Base-by-base conservation (phyloP, 2,329 filamentous ascomycete genomes). In the Trichoderma sp. region DNA sequence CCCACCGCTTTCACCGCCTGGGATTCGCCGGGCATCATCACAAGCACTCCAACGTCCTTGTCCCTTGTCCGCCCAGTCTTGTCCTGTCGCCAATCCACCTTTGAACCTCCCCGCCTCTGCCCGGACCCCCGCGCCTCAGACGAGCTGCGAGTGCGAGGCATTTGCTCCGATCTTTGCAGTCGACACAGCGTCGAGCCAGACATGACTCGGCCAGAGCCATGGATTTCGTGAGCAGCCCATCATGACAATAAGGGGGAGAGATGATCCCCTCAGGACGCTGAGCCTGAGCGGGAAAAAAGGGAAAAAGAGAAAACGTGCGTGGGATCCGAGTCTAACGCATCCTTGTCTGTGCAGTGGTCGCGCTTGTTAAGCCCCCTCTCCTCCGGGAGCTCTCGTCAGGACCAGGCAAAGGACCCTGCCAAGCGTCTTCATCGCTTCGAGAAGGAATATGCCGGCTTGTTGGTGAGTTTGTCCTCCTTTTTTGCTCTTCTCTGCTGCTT, bases 401-500 rank as follows among this genome's bases (percentile, higher is more conserved):
- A 90, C 78, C 85, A 86, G 74, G 86, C 87, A 72, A 89, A 87
- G 77, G 89, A 91, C 79, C 89, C 89, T 60, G 84, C 88, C 72
- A 87, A 88, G 78, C 88, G 89, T 73, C 85, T 91, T 73, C 87
- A 90, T 79, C 88, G 89, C 71, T 91, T 91, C 79, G 89, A 91
- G 79, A 89, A 89, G 80, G 89, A 91, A 80, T 91, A 91, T 77
- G 85, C 84, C 74, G 86, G 88, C 77, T 82, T 91, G 74, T 79
- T 91, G 80, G 89, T 91, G 80, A 80, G 84, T 71, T 39, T 18
- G 34, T 21, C 24, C 39, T 36, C 15, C 34, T 3, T 4, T 34
- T 18, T 43, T 30, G 15, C 28, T 34, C n/a, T 11, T 12, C n/a
- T 36, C 3, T 11, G 18, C 18, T 61, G 56, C 47, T 43, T 15